Evolutionary conservation across 768 basidiomycete species (phyloP), one percentile per base, ranked within the genome.

Genomic region (Calocybe indica): DNA sequence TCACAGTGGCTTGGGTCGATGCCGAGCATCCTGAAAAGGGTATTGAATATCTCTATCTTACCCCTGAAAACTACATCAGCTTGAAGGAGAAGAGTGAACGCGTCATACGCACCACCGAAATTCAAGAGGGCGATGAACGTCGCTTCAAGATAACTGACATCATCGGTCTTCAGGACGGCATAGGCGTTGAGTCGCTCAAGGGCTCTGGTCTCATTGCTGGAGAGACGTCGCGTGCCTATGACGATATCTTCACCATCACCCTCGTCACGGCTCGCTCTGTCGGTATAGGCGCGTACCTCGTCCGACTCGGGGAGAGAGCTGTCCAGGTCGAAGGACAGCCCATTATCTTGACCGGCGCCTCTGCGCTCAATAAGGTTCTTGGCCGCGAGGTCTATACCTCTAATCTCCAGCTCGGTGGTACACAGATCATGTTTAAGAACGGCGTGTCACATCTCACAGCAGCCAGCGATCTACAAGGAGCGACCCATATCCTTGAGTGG

Each of bases 351-450:
- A 99, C 96, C 10, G 96, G 96, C 56, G 95, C 95, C 28, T 82
- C 82, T 6, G 96, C 96, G 4, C 80, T 99, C 55, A 99, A 98
- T 79, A 98, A 99, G 70, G 96, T 99, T 5, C 83, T 99, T 37
- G 96, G 96, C 52, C 88, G 96, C 42, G 96, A 98, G 66, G 96
- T 99, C 40, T 98, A 99, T 65, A 97, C 96, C 7, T 96, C 93
- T 46, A 98, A 98, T 66, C 68, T 99, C 56, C 96, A 98, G 66
- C 88, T 99, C 50, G 96, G 96, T 53, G 96, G 96, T 46, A 98
- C 96, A n/a, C 96, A 99, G 62, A 98, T 99, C 74, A 98, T 99
- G 96, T 89, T 92, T 82, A 97, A 97, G 82, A 99, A 99, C 62
- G 96, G 96, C 68, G 90, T 98, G 47, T 96, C 95, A 5, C 96